These are phyloP conservation scores for Thermothelomyces thermophilus DNA, from an alignment of 2,329 filamentous ascomycete genomes.

Conservation along the genomic window DNA sequence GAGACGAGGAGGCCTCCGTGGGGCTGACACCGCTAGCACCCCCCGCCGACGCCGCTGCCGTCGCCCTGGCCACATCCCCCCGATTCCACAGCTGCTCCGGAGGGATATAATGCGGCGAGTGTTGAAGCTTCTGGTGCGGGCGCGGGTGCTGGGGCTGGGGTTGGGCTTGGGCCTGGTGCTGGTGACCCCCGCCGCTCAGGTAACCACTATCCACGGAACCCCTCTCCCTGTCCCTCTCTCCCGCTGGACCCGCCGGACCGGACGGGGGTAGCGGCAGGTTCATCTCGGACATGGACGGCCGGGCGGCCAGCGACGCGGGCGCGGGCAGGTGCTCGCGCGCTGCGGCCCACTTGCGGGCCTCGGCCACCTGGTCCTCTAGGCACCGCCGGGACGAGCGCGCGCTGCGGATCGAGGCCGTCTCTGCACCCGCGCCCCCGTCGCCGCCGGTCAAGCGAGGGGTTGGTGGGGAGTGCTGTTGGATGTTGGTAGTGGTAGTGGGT, in stretches of 20 bases:
- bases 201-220: slow-evolving; percentile 21
- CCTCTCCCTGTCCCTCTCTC: slow-evolving; percentile 1
- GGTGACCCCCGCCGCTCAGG: slow-evolving; percentile 10
- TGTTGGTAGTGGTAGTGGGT: not conserved
- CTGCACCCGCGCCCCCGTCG: slow-evolving; percentile 3
- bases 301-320: not conserved
- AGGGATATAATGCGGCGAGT: not conserved
- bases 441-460: not conserved
- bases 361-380: slow-evolving; percentile 12
- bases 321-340: slow-evolving; percentile 6
- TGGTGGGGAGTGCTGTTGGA: not conserved
- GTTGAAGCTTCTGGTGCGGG: not conserved
- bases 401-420: slow-evolving; percentile 12
- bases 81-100: not conserved
- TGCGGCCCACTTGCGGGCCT: slow-evolving; percentile 14
- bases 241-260: not conserved
- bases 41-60: not conserved
- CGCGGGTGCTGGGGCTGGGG: not conserved
- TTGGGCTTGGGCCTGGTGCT: not conserved
- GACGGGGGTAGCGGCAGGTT: slow-evolving; percentile 2
- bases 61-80: not conserved
- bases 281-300: slow-evolving; percentile 1
- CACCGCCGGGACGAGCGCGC: slow-evolving; percentile 2
- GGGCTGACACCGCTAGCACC: too few species aligned
- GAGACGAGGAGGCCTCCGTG: too few species aligned